These are phyloP conservation scores for Paspalum notatum DNA, from an alignment of 176 grass and related monocot species.

Conservation along the genomic window DNA sequence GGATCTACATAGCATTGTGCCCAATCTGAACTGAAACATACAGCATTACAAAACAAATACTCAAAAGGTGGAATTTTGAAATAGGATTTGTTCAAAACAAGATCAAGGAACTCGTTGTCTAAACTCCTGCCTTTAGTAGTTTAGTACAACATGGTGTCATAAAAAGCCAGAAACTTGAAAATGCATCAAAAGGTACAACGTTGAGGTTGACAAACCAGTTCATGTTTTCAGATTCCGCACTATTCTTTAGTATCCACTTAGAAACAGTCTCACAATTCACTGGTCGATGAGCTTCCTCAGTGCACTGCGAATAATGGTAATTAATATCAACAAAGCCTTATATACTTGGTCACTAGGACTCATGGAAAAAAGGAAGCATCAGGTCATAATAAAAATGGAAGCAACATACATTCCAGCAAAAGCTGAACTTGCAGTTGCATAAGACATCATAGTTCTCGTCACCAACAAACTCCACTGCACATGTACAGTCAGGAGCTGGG, in stretches of 20 bases:
- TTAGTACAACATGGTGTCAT: slow-evolving; percentile 21
- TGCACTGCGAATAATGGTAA: slow-evolving; percentile 65
- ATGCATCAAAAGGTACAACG: neutral
- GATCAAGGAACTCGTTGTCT: neutral
- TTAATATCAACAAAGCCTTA: neutral
- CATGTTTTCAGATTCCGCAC: slow-evolving; percentile 98
- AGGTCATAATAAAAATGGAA: slow-evolving; percentile 2
- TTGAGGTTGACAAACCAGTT: slow-evolving; percentile 71
- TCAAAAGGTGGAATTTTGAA: neutral
- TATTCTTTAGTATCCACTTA: slow-evolving; percentile 93
- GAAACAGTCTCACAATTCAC: slow-evolving; percentile 81
- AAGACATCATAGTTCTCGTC: slow-evolving; percentile 71
- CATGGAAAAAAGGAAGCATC: neutral
- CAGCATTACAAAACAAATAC: neutral
- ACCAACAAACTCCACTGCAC: slow-evolving; percentile 80
- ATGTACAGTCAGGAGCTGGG: slow-evolving; percentile 86
- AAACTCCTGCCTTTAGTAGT: slow-evolving; percentile 10
- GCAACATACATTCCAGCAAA: slow-evolving; percentile 90
- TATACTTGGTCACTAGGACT: neutral
- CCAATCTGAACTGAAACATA: neutral
- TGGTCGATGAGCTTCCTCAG: slow-evolving; percentile 95
- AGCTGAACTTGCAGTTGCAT: slow-evolving; percentile 70
- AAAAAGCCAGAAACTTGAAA: slow-evolving; percentile 7
- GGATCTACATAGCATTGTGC: neutral
- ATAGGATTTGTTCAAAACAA: slow-evolving; percentile 8